Conservation (phyloP, 352 stramenopile genomes). For the Globisporangium carolinianum region DNA sequence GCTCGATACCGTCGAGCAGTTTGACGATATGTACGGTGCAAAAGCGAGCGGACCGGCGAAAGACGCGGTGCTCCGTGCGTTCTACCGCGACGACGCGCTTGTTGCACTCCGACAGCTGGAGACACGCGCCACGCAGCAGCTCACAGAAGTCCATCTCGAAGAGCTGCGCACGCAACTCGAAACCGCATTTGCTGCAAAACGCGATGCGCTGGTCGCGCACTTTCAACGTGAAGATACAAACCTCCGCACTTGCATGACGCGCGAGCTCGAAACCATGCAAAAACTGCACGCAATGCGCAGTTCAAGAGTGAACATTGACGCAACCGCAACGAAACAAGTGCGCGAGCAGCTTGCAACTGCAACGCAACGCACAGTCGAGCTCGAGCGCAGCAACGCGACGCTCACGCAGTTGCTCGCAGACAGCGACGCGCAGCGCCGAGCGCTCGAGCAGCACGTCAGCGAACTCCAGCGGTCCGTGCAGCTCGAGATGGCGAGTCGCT, state of each 20-base stretch:
- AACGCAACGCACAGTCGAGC: slow-evolving; percentile 28
- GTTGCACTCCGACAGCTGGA: slow-evolving; percentile 50
- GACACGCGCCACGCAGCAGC: slow-evolving; percentile 31
- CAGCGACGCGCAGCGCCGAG: slow-evolving; percentile 20
- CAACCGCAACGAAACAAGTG: slow-evolving; percentile 42
- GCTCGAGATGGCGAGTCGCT: slow-evolving; percentile 57
- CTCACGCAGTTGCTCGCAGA: slow-evolving; percentile 40
- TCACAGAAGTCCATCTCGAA: slow-evolving; percentile 49
- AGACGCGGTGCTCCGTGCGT: slow-evolving; percentile 38
- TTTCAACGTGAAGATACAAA: slow-evolving; percentile 65
- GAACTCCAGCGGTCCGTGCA: slow-evolving; percentile 46
- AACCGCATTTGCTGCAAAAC: slow-evolving; percentile 51
- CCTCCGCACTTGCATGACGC: slow-evolving; percentile 43
- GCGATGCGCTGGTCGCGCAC: slow-evolving; percentile 45
- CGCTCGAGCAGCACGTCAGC: slow-evolving; percentile 37
- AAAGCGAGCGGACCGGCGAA: slow-evolving; percentile 47
- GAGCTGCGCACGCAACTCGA: slow-evolving; percentile 47
- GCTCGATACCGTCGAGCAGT: slow-evolving; percentile 38
- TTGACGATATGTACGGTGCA: slow-evolving; percentile 42
- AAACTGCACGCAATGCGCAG: slow-evolving; percentile 57
- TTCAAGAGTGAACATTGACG: slow-evolving; percentile 58
- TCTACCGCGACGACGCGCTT: slow-evolving; percentile 51
- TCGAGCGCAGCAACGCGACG: slow-evolving; percentile 36
- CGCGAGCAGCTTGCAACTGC: slow-evolving; percentile 34
- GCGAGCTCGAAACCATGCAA: slow-evolving; percentile 62